phyloP scores from a whole-genome alignment of 805 yeast genomes.

The Cyberlindnera amylophila region DNA sequence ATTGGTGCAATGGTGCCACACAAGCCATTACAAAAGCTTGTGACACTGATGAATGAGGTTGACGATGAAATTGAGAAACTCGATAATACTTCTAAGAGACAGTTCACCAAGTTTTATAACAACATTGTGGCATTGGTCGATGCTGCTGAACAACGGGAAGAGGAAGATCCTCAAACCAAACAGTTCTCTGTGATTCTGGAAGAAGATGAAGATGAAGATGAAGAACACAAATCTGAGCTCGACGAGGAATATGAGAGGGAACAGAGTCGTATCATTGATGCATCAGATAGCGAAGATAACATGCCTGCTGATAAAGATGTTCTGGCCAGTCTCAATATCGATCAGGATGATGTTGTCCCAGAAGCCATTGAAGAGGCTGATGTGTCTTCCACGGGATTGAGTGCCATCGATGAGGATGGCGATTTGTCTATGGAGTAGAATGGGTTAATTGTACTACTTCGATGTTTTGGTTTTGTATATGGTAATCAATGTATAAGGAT shows the following conservation, averaged over 20 bases:
- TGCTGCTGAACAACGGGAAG: conserved; percentile 19
- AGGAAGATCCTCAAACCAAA: conserved; percentile 20
- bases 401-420: conserved; percentile 20
- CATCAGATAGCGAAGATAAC: background rate
- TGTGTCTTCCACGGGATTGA: too few relatives aligned
- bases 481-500: too few relatives aligned
- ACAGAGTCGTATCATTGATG: conserved; percentile 15
- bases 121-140: conserved; percentile 21
- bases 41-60: conserved; percentile 27
- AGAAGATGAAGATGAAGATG: conserved; percentile 21
- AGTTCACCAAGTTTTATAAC: conserved; percentile 30
- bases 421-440: conserved; percentile 22
- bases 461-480: too few relatives aligned
- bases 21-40: conserved; percentile 26
- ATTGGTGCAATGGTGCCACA: conserved; percentile 33
- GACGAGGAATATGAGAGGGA: conserved; percentile 23
- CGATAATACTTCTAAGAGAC: conserved; percentile 34
- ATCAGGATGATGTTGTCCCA: conserved; percentile 3
- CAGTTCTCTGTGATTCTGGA: conserved; percentile 28
- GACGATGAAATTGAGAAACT: conserved; percentile 28
- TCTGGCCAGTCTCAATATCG: background rate
- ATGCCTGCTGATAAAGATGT: conserved; percentile 5
- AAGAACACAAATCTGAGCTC: conserved; percentile 22
- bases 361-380: background rate
- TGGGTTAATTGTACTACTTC: too few relatives aligned